Base-by-base conservation (phyloP, 202 grass and related monocot genomes). In the Elaeis oleifera region DNA sequence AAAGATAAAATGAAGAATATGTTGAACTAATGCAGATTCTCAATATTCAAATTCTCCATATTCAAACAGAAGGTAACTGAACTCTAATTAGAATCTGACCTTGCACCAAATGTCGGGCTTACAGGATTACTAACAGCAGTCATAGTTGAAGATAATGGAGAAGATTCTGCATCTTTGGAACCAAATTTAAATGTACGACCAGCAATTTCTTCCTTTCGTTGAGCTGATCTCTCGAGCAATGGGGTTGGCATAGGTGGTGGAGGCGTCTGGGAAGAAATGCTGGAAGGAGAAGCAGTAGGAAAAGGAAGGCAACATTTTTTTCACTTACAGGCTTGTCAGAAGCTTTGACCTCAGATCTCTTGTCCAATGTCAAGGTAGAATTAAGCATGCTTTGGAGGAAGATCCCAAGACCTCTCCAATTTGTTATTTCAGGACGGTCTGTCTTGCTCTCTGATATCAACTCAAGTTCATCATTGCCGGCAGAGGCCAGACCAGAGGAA, bases 191-290 rank as follows among this genome's bases (percentile, higher is more conserved):
- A 69, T 20, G 65, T 62, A 39, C 73, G 76, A 52, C 21, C 57
- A 18, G 25, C 53, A 61, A 27, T 56, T 56, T 73, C 53, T 74
- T 75, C 59, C 4, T 81, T 86, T 58, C 63, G 76, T 74, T 73
- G 74, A 71, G 57, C 25, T 69, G 66, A 62, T 64, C 54, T 36
- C 48, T 68, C 69, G 60, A 44, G 50, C 57, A 71, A 76, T 0
- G 59, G 74, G 61, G 70, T 74, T 76, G 81, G 5, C 78, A 84
- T 50, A 78, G 71, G 54, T 64, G 66, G 65, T 51, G 74, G 13
- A 51, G 58, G 39, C 59, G 69, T 9, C 58, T 81, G 66, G 39
- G 68, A 62, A 9, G 50, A 66, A 27, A 56, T 64, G 57, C 19
- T 49, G 31, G 54, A 54, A 25, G 71, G 64, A 74, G 69, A 44